phyloP scores from a whole-genome alignment of 352 stramenopile species.

The Phytophthora litchii region DNA sequence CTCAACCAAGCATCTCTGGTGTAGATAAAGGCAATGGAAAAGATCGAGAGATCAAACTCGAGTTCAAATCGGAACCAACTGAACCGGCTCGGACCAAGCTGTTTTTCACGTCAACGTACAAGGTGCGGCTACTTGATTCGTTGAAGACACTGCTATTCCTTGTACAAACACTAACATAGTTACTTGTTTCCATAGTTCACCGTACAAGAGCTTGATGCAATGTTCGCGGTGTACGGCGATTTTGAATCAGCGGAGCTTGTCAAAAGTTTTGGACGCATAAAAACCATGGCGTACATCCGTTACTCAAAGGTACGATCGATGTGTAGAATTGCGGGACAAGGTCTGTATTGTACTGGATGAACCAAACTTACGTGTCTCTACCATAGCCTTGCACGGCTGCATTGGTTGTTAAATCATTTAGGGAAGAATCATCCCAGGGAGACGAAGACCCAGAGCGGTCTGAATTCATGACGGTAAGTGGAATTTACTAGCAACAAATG shows the following conservation, averaged over 20 bases:
- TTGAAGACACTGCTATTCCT: background rate
- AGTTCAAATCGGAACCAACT: constrained; percentile 19
- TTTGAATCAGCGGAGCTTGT: constrained; percentile 73
- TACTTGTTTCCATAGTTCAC: constrained; percentile 57
- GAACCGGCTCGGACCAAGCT: constrained; percentile 41
- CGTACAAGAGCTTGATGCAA: constrained; percentile 75
- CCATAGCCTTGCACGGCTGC: constrained; percentile 50
- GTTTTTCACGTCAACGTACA: constrained; percentile 78
- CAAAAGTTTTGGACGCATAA: constrained; percentile 80
- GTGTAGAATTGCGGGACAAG: constrained; percentile 1
- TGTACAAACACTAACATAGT: background rate
- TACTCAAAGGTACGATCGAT: constrained; percentile 59
- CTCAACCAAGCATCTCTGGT: constrained; percentile 8
- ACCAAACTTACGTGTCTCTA: constrained; percentile 7
- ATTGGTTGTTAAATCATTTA: constrained; percentile 64
- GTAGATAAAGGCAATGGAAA: constrained; percentile 19
- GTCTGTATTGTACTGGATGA: background rate
- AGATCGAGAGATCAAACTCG: constrained; percentile 25
- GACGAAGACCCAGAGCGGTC: constrained; percentile 34
- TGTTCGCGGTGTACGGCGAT: constrained; percentile 83
- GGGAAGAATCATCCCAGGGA: constrained; percentile 42
- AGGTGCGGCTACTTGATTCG: constrained; percentile 37
- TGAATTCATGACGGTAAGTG: constrained; percentile 62
- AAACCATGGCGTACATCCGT: constrained; percentile 86
- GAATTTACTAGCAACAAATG: background rate